These are phyloP conservation scores for Babesia bovis DNA, from an alignment of 169 alveolate species.

Conservation along the genomic window DNA sequence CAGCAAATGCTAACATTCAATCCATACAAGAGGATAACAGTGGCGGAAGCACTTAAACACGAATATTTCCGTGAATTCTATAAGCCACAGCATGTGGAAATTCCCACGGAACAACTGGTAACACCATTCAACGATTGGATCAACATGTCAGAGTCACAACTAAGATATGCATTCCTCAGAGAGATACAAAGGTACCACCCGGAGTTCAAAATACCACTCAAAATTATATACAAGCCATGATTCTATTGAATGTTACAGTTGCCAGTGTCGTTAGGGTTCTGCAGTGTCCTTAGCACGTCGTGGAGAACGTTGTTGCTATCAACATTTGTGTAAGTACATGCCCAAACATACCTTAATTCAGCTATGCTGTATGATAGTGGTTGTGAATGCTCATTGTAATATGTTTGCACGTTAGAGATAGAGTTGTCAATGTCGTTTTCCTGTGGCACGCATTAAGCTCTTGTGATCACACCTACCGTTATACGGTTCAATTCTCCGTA, in stretches of 20 bases:
- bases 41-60: slow-evolving; percentile 90
- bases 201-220: slow-evolving; percentile 79
- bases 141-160: slow-evolving; percentile 86
- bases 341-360: slow-evolving; percentile 6
- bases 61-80: slow-evolving; percentile 87
- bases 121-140: slow-evolving; percentile 90
- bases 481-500: slow-evolving; percentile 12
- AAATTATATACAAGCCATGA: slow-evolving; percentile 50
- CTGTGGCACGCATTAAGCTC: not conserved
- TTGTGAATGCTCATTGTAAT: not conserved
- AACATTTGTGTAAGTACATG: not conserved
- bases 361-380: not conserved
- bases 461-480: slow-evolving; percentile 23
- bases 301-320: slow-evolving; percentile 21
- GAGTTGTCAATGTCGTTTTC: slow-evolving; percentile 16
- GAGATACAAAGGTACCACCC: slow-evolving; percentile 84
- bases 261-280: slow-evolving; percentile 17
- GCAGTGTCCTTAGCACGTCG: slow-evolving; percentile 23
- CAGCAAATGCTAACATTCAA: slow-evolving; percentile 89
- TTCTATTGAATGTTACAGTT: slow-evolving; percentile 29
- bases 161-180: slow-evolving; percentile 79
- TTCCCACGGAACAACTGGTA: slow-evolving; percentile 53
- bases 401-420: not conserved
- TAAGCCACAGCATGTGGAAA: slow-evolving; percentile 53
- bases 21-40: slow-evolving; percentile 90